Percentiles rank a stretch among this genome's conserved stretches.
Conservation (phyloP, 2,329 filamentous ascomycete species). For the Trichoderma sp. region DNA sequence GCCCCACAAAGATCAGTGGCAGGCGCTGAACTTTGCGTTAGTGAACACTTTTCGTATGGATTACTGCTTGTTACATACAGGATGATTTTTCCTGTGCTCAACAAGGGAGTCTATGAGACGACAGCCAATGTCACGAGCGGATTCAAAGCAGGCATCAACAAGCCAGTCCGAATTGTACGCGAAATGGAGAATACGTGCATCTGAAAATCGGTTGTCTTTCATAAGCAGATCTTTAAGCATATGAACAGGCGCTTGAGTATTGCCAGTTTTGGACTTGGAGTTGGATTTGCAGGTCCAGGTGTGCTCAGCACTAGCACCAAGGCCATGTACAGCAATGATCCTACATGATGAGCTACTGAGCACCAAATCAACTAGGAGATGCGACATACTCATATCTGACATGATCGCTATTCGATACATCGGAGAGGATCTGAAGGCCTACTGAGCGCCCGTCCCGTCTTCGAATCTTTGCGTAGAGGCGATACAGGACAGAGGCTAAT, state of each 20-base stretch:
- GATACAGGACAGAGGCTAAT: accelerated
- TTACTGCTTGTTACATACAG: neutral
- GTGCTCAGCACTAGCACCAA: conserved; percentile 22
- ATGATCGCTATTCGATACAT: neutral
- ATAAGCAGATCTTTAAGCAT: conserved; percentile 21
- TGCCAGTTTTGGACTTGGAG: neutral
- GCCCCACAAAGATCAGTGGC: conserved; percentile 25
- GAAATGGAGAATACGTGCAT: conserved; percentile 24
- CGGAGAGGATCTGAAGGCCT: neutral
- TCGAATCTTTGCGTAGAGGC: neutral
- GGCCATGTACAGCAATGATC: conserved; percentile 25
- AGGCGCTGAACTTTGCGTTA: neutral
- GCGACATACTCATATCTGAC: neutral
- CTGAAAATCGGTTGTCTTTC: conserved; percentile 18
- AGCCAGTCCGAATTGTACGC: conserved; percentile 25
- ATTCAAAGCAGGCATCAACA: conserved; percentile 17
- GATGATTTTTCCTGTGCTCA: neutral
- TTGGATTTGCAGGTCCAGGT: conserved; percentile 20
- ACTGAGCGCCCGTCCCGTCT: neutral
- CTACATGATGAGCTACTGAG: neutral
- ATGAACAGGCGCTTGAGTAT: neutral
- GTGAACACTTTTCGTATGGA: too few species aligned
- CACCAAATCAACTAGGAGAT: neutral
- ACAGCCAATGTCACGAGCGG: neutral
- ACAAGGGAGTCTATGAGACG: neutral